phyloP scores from a whole-genome alignment of 352 stramenopile genomes.

The Globisporangium iwayamae region DNA sequence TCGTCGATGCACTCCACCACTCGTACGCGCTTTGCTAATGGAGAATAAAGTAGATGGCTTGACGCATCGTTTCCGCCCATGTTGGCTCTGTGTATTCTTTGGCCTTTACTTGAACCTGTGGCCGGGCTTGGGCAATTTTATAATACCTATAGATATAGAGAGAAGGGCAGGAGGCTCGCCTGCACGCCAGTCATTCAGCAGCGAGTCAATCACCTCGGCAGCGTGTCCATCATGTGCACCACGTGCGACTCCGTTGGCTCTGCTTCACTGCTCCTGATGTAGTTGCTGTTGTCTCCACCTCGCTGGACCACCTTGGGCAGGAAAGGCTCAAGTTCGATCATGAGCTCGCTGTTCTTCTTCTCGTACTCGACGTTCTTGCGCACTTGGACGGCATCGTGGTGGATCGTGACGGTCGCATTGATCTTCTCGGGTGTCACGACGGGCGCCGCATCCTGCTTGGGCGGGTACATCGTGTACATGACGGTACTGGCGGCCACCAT shows the following conservation, averaged over 20 bases:
- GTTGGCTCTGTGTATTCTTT: conserved; percentile 8
- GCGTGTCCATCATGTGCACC: background rate
- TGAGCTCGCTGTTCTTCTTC: conserved; percentile 36
- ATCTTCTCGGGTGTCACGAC: conserved; percentile 15
- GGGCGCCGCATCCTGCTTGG: conserved; percentile 24
- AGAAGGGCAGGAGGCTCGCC: background rate
- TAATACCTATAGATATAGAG: conserved; percentile 4
- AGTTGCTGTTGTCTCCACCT: too few relatives aligned
- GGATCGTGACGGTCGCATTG: conserved; percentile 15
- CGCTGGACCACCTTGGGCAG: conserved; percentile 13
- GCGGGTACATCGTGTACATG: conserved; percentile 73
- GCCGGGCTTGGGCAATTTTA: background rate
- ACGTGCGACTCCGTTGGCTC: background rate
- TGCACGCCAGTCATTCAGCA: background rate
- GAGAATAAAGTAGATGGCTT: background rate
- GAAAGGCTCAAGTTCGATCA: conserved; percentile 41
- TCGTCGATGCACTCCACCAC: conserved; percentile 12
- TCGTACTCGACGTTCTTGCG: conserved; percentile 19
- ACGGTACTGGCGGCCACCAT: conserved; percentile 60
- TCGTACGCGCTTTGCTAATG: conserved; percentile 12
- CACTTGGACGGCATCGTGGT: background rate
- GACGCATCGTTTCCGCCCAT: background rate
- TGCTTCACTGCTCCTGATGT: background rate
- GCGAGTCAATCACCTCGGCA: conserved; percentile 8
- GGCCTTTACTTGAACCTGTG: background rate